phyloP scores from a whole-genome alignment of 1,284 basidiomycete species.

The Sanguinoderma infundibulare region DNA sequence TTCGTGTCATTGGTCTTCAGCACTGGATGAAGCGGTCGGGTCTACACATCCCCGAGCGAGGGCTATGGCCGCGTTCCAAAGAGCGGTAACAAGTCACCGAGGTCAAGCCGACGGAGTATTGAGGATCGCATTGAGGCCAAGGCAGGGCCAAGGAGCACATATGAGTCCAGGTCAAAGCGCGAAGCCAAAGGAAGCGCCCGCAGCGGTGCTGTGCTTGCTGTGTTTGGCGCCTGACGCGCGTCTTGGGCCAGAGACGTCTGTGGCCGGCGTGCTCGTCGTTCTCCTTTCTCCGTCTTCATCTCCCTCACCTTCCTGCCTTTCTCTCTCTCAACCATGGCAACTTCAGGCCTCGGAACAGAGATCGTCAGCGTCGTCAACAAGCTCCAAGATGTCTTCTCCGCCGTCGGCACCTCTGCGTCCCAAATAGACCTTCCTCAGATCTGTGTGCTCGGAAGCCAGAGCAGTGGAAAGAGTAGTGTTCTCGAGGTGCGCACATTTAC shows the following conservation, averaged over 20 bases:
- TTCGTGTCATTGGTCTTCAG: too few relatives aligned
- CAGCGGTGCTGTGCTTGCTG: background rate
- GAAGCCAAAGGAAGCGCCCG: background rate
- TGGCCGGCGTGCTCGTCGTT: conserved; percentile 23
- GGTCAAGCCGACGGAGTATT: too few relatives aligned
- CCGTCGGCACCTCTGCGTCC: conserved; percentile 76
- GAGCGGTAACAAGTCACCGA: too few relatives aligned
- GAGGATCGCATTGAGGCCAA: too few relatives aligned
- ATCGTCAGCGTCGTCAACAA: conserved; percentile 82
- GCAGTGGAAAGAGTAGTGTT: conserved; percentile 88
- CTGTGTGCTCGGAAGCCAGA: conserved; percentile 85
- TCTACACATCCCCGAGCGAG: too few relatives aligned
- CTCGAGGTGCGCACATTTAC: conserved; percentile 61
- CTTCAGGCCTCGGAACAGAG: conserved; percentile 70
- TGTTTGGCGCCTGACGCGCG: conserved; percentile 21
- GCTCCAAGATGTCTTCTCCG: conserved; percentile 83
- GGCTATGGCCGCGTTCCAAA: too few relatives aligned
- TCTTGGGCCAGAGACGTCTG: conserved; percentile 22
- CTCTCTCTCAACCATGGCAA: conserved; percentile 47
- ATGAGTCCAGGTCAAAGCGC: background rate
- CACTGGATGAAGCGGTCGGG: too few relatives aligned
- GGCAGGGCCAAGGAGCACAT: background rate
- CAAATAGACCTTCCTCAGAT: conserved; percentile 88
- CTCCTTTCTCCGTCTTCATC: conserved; percentile 15
- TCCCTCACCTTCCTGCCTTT: conserved; percentile 4